These are phyloP conservation scores for Orbilia blumenaviensis DNA, from an alignment of 2,329 filamentous ascomycete genomes.

Conservation along the genomic window DNA sequence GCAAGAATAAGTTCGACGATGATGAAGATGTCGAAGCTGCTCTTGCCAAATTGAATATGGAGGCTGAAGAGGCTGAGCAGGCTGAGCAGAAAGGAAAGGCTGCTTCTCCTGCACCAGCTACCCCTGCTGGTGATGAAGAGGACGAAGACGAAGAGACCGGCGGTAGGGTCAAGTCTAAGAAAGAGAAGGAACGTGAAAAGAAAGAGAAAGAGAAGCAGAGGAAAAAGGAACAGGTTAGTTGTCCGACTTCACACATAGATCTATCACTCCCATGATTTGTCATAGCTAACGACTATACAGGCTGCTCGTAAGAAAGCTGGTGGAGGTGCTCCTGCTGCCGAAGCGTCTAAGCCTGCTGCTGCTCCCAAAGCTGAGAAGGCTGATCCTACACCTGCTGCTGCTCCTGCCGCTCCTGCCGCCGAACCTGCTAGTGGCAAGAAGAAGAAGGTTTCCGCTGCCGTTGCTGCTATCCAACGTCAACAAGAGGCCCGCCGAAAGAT, in stretches of 20 bases:
- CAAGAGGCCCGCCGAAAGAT: conserved; percentile 77
- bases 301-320: conserved; percentile 83
- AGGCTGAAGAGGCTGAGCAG: conserved; percentile 60
- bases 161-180: conserved; percentile 87
- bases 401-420: conserved; percentile 61
- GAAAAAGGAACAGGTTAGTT: conserved; percentile 91
- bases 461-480: conserved; percentile 79
- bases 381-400: conserved; percentile 58
- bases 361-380: conserved; percentile 26
- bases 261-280: not conserved
- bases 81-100: conserved; percentile 63
- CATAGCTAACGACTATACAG: conserved; percentile 61
- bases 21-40: conserved; percentile 54
- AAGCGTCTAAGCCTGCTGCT: conserved; percentile 55
- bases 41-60: conserved; percentile 48
- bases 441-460: conserved; percentile 84
- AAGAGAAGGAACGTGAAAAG: conserved; percentile 97
- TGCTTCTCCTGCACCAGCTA: conserved; percentile 59
- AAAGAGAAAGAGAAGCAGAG: conserved; percentile 98
- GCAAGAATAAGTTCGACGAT: conserved; percentile 58
- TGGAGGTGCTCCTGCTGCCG: conserved; percentile 59
- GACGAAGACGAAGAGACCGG: conserved; percentile 66
- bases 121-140: conserved; percentile 65
- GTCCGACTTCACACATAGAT: not conserved
- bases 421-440: conserved; percentile 73